These are phyloP conservation scores for Lophium mytilinum DNA, from an alignment of 495 filamentous ascomycete species.

Conservation along the genomic window DNA sequence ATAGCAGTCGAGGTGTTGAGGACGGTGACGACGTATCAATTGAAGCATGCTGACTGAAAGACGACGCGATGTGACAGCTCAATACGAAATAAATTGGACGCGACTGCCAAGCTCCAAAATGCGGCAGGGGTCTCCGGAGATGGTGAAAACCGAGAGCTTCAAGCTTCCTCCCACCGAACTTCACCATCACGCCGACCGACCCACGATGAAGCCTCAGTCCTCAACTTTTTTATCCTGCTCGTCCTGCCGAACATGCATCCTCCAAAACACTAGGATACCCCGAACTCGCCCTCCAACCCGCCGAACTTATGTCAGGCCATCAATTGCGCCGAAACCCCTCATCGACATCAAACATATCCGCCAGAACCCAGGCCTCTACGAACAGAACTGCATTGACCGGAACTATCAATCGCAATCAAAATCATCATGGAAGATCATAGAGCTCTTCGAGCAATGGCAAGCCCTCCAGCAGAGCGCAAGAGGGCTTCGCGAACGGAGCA, in stretches of 20 bases:
- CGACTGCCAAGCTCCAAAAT: neutral
- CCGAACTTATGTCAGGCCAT: conserved; percentile 42
- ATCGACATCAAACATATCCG: conserved; percentile 87
- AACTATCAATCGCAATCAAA: conserved; percentile 66
- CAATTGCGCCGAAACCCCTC: conserved; percentile 70
- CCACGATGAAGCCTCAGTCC: neutral
- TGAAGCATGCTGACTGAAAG: neutral
- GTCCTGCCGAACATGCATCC: neutral
- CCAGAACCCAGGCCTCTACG: conserved; percentile 66
- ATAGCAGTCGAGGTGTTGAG: too few relatives aligned
- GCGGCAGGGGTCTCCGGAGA: neutral
- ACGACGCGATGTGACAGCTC: neutral
- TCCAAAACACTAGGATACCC: neutral
- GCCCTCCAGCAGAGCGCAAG: conserved; percentile 46
- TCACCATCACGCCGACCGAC: neutral
- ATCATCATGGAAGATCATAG: conserved; percentile 60
- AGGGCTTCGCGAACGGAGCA: conserved; percentile 49
- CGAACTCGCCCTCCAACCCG: neutral
- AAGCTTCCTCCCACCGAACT: neutral
- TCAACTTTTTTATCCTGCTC: neutral
- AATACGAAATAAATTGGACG: too few relatives aligned
- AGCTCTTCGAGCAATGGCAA: conserved; percentile 60
- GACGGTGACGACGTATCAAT: too few relatives aligned
- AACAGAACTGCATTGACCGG: conserved; percentile 71
- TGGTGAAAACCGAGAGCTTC: neutral